Evolutionary conservation across 2,329 filamentous ascomycete genomes (phyloP), one percentile per base, ranked within the genome.

Genomic region (Cercospora brassicicola): DNA sequence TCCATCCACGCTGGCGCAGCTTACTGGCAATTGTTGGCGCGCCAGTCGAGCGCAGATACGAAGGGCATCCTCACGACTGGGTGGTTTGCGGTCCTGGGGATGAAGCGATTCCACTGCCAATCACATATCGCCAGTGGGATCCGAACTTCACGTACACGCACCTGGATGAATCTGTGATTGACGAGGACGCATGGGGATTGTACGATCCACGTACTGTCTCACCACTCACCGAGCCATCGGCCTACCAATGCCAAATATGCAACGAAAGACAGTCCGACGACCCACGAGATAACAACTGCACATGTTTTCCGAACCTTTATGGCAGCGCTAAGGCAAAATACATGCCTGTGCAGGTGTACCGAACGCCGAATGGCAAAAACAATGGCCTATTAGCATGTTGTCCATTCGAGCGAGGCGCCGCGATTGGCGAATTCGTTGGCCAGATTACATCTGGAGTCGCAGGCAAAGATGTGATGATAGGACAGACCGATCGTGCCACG

Each of bases 381-480:
- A 88, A 88, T 64, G 85, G 86, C 0, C 78, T 87, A 0, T 66
- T 82, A 36, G 83, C 83, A 1, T 76, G 82, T 68, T 76, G 79
- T 71, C 76, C 82, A 3, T 85, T 87, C 64, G 84, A 86, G 55
- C 79, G 84, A 33, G 86, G 86, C 10, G 77, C 79, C 0, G 84
- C 84, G 0, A 81, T 88, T 15, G 85, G 84, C 2, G 86, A 88
- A 73, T 87, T 88, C 66, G 81, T 87, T 4, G 86, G 86, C 2
- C 74, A 85, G 28, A 79, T 88, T 33, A 88, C 86, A 0, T 84
- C 82, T 62, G 85, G 82, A 2, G 76, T 88, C 9, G 76, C 80
- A 6, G 82, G 84, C 67, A 76, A 84, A 11, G 86, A 88, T 71
- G 85, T 88, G 8, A 87, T 88, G 85, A 70, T 77, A 13, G 76